Conservation (phyloP, 2,329 filamentous ascomycete species). For the Fusarium dimerum region DNA sequence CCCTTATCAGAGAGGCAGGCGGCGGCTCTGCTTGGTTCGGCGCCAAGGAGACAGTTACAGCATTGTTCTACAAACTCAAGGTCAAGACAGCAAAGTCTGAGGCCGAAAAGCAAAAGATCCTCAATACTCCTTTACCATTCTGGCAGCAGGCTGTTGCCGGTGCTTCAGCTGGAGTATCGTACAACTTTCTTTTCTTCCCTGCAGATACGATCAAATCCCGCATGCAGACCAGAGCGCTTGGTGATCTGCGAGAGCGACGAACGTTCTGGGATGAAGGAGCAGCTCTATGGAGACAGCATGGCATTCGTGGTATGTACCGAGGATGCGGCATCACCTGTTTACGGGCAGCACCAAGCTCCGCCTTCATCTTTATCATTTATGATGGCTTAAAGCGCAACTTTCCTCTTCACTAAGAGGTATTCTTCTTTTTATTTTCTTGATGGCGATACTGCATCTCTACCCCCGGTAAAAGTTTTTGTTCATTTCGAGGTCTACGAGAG, state of each 20-base stretch:
- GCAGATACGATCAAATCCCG: slow-evolving; percentile 97
- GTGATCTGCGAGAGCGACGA: slow-evolving; percentile 53
- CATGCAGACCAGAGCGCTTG: slow-evolving; percentile 86
- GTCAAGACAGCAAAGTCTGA: slow-evolving; percentile 41
- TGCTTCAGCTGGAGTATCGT: slow-evolving; percentile 84
- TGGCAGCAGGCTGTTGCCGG: slow-evolving; percentile 88
- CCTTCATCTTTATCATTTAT: slow-evolving; percentile 95
- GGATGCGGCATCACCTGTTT: slow-evolving; percentile 93
- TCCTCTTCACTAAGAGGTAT: slow-evolving; percentile 40
- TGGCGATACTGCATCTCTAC: background rate
- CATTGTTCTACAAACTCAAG: slow-evolving; percentile 65
- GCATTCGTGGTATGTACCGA: slow-evolving; percentile 82
- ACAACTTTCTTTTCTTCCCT: slow-evolving; percentile 97
- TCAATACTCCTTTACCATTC: slow-evolving; percentile 64
- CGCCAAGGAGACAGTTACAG: slow-evolving; percentile 77
- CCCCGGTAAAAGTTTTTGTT: background rate
- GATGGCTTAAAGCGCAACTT: slow-evolving; percentile 78
- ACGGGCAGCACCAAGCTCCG: slow-evolving; percentile 90
- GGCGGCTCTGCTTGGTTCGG: slow-evolving; percentile 96
- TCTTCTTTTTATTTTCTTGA: background rate
- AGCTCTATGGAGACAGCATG: slow-evolving; percentile 79
- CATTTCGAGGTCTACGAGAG: background rate
- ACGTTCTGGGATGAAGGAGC: slow-evolving; percentile 73
- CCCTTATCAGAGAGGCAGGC: slow-evolving; percentile 89
- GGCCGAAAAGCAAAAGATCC: slow-evolving; percentile 42